Base-by-base conservation (phyloP, 2,329 filamentous ascomycete species). In the Dactylonectria estremocensis region DNA sequence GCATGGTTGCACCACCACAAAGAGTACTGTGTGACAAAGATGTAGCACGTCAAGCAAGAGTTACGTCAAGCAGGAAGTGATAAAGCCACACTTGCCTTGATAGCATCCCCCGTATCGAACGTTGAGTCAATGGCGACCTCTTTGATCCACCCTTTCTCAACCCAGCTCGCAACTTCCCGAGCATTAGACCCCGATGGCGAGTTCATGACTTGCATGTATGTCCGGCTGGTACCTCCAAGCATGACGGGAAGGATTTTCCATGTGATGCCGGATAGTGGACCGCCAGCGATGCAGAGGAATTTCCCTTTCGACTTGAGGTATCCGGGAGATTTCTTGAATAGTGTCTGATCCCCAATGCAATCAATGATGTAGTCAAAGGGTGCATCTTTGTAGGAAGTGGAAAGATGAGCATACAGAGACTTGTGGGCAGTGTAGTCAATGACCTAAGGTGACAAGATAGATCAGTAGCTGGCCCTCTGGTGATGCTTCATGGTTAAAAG, bases 271-370 rank as follows among this genome's bases (percentile, higher is more conserved):
- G 16, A 5, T 16, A 50, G 3, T 2, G 31, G 60, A 8, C 73
- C 70, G n/a, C 74, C 72, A 18, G 64, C 74, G 48, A 77, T 75
- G 40, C 52, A 72, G 18, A 75, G 49, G 56, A 68, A 76, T 18
- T 60, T 71, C 5, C 74, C 74, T 9, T 68, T 52, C 6, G 60
- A 46, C 49, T 72, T 72, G 2, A 75, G 69, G 50, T 74, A 76
- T 4, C n/a, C 61, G 6, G 70, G 69, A 14, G 66, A 76, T 31
- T 48, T 65, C 54, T 69, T 65, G 57, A 69, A 76, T 3, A 76
- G 69, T 33, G 37, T 66, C 53, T 74, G 61, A 43, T 75, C 63
- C 6, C 74, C 74, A 11, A 76, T 68, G 49, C 72, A 75, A 59
- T 76, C 73, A 40, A 75, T 50, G 40, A 76, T 70, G 18, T 58